These are phyloP conservation scores for Podosphaera leucotricha DNA, from an alignment of 2,329 filamentous ascomycete species.

Conservation along the genomic window DNA sequence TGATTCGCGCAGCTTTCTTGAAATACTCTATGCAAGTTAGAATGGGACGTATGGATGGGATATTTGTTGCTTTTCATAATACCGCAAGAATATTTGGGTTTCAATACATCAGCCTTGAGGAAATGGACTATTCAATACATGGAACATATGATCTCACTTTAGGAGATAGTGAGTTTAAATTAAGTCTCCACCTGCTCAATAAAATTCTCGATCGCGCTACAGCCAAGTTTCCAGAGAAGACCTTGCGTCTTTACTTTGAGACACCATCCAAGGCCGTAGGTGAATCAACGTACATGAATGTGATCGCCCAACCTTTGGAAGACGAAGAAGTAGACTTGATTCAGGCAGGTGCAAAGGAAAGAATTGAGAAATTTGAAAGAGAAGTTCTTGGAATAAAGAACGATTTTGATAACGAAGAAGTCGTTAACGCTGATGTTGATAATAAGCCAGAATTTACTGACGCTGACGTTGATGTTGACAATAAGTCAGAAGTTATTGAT, in stretches of 20 bases:
- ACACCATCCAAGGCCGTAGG: conserved; percentile 28
- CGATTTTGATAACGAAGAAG: conserved; percentile 1
- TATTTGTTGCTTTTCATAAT: conserved; percentile 94
- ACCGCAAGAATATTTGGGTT: conserved; percentile 90
- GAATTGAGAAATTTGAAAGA: conserved; percentile 45
- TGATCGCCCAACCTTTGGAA: conserved; percentile 70
- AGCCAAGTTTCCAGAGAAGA: conserved; percentile 47
- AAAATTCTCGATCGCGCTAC: conserved; percentile 56
- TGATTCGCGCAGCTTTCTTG: conserved; percentile 82
- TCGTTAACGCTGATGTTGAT: conserved; percentile 1
- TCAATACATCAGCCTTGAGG: conserved; percentile 67
- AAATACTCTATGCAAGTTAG: conserved; percentile 95
- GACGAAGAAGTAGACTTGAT: conserved; percentile 47
- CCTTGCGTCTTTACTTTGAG: conserved; percentile 63
- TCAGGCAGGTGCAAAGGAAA: conserved; percentile 42
- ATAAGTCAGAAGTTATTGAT: too few relatives aligned
- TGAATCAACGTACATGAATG: conserved; percentile 45
- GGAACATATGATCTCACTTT: conserved; percentile 41
- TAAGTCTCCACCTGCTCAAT: conserved; percentile 60
- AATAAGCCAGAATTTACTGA: too few relatives aligned
- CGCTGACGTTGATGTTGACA: too few relatives aligned
- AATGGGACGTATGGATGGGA: conserved; percentile 96
- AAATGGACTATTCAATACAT: conserved; percentile 84
- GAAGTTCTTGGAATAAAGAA: conserved; percentile 28
- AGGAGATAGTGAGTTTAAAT: conserved; percentile 66